phyloP scores from a whole-genome alignment of 78 protist genomes.

The Tieghemostelium lacteum region DNA sequence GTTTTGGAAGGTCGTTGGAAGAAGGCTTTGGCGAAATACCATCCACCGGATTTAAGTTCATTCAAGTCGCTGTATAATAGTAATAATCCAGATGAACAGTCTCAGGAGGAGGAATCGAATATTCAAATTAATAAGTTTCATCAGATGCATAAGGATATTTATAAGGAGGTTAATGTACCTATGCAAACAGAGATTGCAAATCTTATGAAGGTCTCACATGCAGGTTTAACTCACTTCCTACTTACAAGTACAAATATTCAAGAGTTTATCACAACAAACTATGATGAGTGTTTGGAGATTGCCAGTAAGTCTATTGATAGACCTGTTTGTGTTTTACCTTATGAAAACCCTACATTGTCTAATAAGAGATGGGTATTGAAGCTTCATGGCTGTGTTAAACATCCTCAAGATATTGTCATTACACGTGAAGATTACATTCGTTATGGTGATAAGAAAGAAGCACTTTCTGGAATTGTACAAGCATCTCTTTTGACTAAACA shows the following conservation, averaged over 20 bases:
- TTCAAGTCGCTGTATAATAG: no score
- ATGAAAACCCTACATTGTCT: neutral
- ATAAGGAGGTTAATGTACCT: conserved; percentile 38
- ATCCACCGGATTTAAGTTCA: neutral
- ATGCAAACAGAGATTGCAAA: conserved; percentile 70
- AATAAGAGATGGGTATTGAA: conserved; percentile 75
- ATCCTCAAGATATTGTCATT: conserved; percentile 82
- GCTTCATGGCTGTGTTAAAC: conserved; percentile 83
- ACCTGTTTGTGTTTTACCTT: conserved; percentile 30
- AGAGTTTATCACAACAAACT: conserved; percentile 85
- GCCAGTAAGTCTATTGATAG: conserved; percentile 55
- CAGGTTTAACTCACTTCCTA: conserved; percentile 58
- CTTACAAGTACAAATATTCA: conserved; percentile 72
- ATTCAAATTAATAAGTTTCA: no score
- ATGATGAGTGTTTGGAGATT: conserved; percentile 81
- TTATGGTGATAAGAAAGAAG: conserved; percentile 60
- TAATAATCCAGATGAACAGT: neutral
- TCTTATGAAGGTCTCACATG: conserved; percentile 29
- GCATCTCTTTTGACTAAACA: conserved; percentile 80
- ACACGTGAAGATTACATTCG: conserved; percentile 81
- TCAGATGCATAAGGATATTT: neutral
- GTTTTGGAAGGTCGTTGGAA: conserved; percentile 69
- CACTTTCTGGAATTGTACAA: conserved; percentile 85
- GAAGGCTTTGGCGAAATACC: conserved; percentile 11
- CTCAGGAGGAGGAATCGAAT: neutral